Evolutionary conservation across 1,284 basidiomycete species (phyloP), one percentile per base, ranked within the genome.

Genomic region (Tilletia horrida): DNA sequence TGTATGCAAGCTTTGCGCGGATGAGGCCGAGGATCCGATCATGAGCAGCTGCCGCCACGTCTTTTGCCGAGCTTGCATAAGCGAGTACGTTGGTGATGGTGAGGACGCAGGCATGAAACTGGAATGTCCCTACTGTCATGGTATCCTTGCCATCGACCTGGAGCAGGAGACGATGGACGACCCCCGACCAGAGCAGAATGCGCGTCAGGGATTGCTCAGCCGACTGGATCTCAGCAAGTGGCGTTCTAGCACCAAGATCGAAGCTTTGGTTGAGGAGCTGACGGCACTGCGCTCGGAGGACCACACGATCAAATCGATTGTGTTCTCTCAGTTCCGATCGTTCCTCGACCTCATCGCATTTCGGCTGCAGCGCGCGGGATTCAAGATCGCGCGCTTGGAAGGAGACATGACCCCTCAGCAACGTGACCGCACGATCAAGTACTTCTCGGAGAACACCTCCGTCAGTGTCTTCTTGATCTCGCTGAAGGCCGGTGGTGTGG

Each of bases 351-450:
- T 98, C 67, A 93, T 97, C 77, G 93, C 93, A 3, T 96, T 90
- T 82, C 86, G 96, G 66, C 84, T 99, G 68, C 93, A 97, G 82
- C 88, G 88, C 67, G 92, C 93, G 50, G 95, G 95, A 0, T 84
- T 83, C 76, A 82, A 94, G 88, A 88, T 96, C 67, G 97, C 93
- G 80, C 90, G 96, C 47, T 84, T 98, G 57, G 93, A 97, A 83
- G 96, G 96, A 64, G 92, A 91, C 23, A 98, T 99, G 95, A 90
- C 90, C 23, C 95, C 95, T 18, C 91, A 95, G 80, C 93, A 94
- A 66, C 88, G 95, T 73, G 92, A 97, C 83, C 90, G 91, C 27
- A 96, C 93, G 7, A 95, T 96, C 80, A 89, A 93, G 82, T 88
- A 96, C 82, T 96, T 96, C 82, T 95, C 93, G 90, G 91, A 90